Evolutionary conservation across 2,329 filamentous ascomycete genomes (phyloP).

Genomic region (Fonsecaea nubica): DNA sequence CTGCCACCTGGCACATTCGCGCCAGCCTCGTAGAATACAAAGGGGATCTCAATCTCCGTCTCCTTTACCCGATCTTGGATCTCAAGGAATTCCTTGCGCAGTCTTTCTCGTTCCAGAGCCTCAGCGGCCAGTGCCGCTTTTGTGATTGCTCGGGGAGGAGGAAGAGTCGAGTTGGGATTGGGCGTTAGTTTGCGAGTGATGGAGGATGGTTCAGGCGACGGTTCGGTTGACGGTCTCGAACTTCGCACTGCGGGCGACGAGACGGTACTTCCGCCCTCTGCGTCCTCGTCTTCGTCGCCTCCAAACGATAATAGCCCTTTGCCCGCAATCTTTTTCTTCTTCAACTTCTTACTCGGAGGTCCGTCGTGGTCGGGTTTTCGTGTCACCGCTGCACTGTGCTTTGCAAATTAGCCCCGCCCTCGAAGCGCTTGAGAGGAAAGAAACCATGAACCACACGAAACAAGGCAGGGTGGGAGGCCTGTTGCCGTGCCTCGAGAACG

Average conservation of each 20-base stretch:
- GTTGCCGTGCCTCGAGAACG: background rate
- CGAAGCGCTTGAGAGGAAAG: background rate
- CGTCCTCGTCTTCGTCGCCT: conserved; percentile 66
- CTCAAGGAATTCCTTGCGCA: conserved; percentile 79
- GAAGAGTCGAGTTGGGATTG: conserved; percentile 50
- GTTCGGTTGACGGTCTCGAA: conserved; percentile 23
- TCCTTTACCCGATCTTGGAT: conserved; percentile 87
- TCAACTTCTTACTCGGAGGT: conserved; percentile 45
- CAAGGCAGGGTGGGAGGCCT: background rate
- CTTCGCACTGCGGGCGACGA: conserved; percentile 38
- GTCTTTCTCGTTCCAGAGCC: conserved; percentile 74
- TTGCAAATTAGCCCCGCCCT: conserved; percentile 58
- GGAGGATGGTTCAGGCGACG: conserved; percentile 26
- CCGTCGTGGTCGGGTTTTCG: conserved; percentile 47
- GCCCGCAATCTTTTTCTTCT: conserved; percentile 66
- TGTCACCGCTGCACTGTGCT: conserved; percentile 63
- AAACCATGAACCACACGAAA: background rate
- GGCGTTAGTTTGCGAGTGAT: conserved; percentile 47
- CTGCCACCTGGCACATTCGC: conserved; percentile 84
- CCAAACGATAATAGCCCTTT: conserved; percentile 71
- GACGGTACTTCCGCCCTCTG: conserved; percentile 48
- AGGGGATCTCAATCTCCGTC: conserved; percentile 88
- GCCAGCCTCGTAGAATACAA: conserved; percentile 90
- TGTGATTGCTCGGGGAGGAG: conserved; percentile 74
- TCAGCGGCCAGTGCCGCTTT: conserved; percentile 80